Base-by-base conservation (phyloP, 2,329 filamentous ascomycete genomes). In the Camillea tinctor region DNA sequence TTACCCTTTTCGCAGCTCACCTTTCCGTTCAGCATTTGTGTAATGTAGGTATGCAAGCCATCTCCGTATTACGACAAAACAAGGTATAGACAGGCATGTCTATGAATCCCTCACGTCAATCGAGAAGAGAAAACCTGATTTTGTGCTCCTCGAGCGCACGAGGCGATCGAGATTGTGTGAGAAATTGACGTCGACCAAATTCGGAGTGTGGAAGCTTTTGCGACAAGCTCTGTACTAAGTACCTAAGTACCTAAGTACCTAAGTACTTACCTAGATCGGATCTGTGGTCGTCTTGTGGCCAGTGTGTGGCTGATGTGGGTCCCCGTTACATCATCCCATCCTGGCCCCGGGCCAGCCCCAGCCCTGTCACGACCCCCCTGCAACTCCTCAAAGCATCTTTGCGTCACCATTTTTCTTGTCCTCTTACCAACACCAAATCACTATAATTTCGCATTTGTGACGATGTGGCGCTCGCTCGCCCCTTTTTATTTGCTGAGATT, bases 251-350 rank as follows among this genome's bases (percentile, higher is more conserved):
- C n/a, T n/a, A n/a, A n/a, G n/a, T n/a, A n/a, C n/a, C n/a, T n/a
- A n/a, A n/a, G n/a, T n/a, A n/a, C n/a, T n/a, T n/a, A n/a, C n/a
- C 21, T 17, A 22, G 24, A 22, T 20, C 50, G 15, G 15, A 20
- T 52, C 50, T 7, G 23, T 24, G 50, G 24, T n/a, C 30, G 19
- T 13, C 11, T 11, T 44, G 36, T 44, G 36, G 11, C 36, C 17
- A 2, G 36, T 44, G 36, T 44, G 26, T 60, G 57, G 60, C 60
- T 59, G 51, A 20, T 59, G 54, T 19, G 54, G 60, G 57, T 54
- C 26, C 50, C 58, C 54, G 26, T 30, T 30, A 60, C 60, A 62
- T 62, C 57, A 62, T 57, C 30, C 48, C n/a, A n/a, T n/a, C 26
- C 24, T 26, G 24, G 24, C 24, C 24, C 9, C n/a, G n/a, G n/a